phyloP scores from a whole-genome alignment of 768 basidiomycete genomes.

The Tricholoma bakamatsutake region DNA sequence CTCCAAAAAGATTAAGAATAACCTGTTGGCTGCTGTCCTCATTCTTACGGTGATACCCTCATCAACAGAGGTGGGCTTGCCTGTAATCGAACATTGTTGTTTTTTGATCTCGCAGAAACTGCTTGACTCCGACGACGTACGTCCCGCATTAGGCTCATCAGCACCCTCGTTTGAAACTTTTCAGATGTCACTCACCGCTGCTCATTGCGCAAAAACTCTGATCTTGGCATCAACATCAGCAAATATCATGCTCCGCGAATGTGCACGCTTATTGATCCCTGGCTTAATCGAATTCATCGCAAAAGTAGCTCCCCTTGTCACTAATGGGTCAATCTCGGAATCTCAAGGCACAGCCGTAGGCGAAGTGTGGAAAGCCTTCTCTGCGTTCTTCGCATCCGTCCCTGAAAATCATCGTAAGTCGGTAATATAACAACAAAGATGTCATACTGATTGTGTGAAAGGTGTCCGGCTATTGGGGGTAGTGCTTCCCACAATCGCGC shows the following conservation, averaged over 20 bases:
- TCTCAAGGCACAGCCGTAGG: slow-evolving; percentile 56
- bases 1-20: slow-evolving; percentile 82
- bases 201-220: slow-evolving; percentile 86
- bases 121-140: slow-evolving; percentile 61
- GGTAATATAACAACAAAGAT: neutral
- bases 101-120: slow-evolving; percentile 81
- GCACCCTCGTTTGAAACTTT: neutral
- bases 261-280: slow-evolving; percentile 67
- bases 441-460: slow-evolving; percentile 22
- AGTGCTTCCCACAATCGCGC: slow-evolving; percentile 67
- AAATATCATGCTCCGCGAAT: slow-evolving; percentile 63
- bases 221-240: slow-evolving; percentile 65
- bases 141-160: neutral
- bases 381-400: slow-evolving; percentile 52
- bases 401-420: slow-evolving; percentile 59
- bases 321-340: slow-evolving; percentile 51
- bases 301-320: slow-evolving; percentile 55
- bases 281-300: slow-evolving; percentile 79
- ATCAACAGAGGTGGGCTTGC: slow-evolving; percentile 59
- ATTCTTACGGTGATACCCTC: slow-evolving; percentile 76
- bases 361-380: slow-evolving; percentile 81
- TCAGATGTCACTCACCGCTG: slow-evolving; percentile 77
- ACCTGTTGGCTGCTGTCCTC: slow-evolving; percentile 80
- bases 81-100: slow-evolving; percentile 78
- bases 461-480: slow-evolving; percentile 65